These are phyloP conservation scores for Exophiala lecanii-corni DNA, from an alignment of 2,329 filamentous ascomycete species.

Conservation along the genomic window DNA sequence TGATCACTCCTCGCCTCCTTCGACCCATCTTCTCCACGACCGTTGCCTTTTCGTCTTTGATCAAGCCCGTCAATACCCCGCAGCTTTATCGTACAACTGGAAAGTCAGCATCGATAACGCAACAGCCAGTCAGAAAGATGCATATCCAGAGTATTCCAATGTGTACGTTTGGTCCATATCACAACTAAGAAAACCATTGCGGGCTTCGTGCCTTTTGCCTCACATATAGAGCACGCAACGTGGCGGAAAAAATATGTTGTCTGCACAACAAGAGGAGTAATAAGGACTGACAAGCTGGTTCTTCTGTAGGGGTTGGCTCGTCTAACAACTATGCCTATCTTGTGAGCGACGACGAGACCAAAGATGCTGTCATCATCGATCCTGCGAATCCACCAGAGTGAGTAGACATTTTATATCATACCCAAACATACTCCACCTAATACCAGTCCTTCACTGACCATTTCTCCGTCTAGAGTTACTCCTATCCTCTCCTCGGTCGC, in stretches of 20 bases:
- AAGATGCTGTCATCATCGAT: slow-evolving; percentile 48
- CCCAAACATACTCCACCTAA: neutral
- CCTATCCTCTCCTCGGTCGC: slow-evolving; percentile 59
- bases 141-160: slow-evolving; percentile 51
- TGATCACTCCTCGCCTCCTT: slow-evolving; percentile 20
- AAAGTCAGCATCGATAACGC: slow-evolving; percentile 4
- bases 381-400: slow-evolving; percentile 49
- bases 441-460: neutral
- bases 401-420: too few relatives aligned
- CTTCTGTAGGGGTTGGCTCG: slow-evolving; percentile 30
- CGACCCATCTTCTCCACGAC: slow-evolving; percentile 19
- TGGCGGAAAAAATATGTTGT: too few relatives aligned
- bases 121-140: slow-evolving; percentile 33
- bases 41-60: slow-evolving; percentile 13
- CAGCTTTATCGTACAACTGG: slow-evolving; percentile 5
- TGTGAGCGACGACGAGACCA: slow-evolving; percentile 46
- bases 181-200: too few relatives aligned
- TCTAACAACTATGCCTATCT: slow-evolving; percentile 51
- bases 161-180: slow-evolving; percentile 45
- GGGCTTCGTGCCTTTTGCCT: too few relatives aligned
- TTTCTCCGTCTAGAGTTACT: slow-evolving; percentile 13
- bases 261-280: too few relatives aligned
- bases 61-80: slow-evolving; percentile 20
- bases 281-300: too few relatives aligned
- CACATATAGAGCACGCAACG: too few relatives aligned